Evolutionary conservation across 257 asterid genomes (phyloP).

Genomic region (Cinchona pubescens): DNA sequence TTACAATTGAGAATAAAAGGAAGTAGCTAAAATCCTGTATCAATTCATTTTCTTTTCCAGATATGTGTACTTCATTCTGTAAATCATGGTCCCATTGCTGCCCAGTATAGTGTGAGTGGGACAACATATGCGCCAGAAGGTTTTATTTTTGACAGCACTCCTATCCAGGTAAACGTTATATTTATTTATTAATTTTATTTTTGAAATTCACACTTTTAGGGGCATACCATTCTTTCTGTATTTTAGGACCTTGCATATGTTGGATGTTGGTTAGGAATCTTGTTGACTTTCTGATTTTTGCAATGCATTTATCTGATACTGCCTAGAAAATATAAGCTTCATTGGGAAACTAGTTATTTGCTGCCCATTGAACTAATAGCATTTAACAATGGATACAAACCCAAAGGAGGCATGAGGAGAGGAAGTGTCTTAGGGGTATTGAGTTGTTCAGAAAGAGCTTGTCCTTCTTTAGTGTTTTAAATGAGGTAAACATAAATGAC

Average conservation of each 20-base stretch:
- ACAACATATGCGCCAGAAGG: conserved; percentile 99
- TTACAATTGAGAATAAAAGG: not conserved
- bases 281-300: not conserved
- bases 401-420: not conserved
- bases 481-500: not conserved
- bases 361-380: not conserved
- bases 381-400: not conserved
- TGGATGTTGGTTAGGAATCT: not conserved
- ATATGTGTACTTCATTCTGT: conserved; percentile 82
- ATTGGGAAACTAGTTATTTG: not conserved
- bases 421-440: not conserved
- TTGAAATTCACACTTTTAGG: not conserved
- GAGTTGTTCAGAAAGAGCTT: not conserved
- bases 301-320: not conserved
- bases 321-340: not conserved
- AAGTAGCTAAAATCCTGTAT: not conserved
- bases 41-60: conserved; percentile 35
- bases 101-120: conserved; percentile 80
- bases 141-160: conserved; percentile 55
- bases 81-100: conserved; percentile 55
- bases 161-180: conserved; percentile 56
- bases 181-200: not conserved
- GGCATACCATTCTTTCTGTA: not conserved
- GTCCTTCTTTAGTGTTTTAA: not conserved
- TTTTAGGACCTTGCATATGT: not conserved